These are phyloP conservation scores for Ophiosphaerella korrae DNA, from an alignment of 2,329 filamentous ascomycete genomes.

Conservation along the genomic window DNA sequence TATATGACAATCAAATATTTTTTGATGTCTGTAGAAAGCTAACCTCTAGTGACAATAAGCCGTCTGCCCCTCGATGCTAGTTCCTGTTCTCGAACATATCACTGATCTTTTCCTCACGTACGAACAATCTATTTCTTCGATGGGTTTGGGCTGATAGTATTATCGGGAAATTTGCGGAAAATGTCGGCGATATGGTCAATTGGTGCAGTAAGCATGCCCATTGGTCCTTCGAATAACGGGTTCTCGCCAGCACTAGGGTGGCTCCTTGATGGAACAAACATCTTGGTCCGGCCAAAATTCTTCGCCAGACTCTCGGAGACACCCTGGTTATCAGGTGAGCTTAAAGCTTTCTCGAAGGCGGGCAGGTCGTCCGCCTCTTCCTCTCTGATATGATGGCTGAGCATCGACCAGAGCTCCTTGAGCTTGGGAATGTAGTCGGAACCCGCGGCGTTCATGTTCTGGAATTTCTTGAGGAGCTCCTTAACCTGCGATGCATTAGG, in stretches of 20 bases:
- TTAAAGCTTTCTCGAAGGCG: slow-evolving; percentile 30
- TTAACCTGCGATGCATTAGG: slow-evolving; percentile 28
- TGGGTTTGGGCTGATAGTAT: slow-evolving; percentile 30
- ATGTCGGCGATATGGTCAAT: slow-evolving; percentile 62
- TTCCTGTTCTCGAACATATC: too few relatives aligned
- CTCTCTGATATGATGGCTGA: slow-evolving; percentile 38
- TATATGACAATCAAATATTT: too few relatives aligned
- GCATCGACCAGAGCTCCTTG: slow-evolving; percentile 25
- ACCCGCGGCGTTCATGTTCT: slow-evolving; percentile 31
- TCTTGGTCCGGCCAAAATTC: slow-evolving; percentile 38
- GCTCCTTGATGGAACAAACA: slow-evolving; percentile 35
- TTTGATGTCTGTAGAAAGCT: too few relatives aligned
- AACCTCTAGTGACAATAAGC: too few relatives aligned
- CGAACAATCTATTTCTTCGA: slow-evolving; percentile 34
- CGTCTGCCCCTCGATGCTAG: too few relatives aligned
- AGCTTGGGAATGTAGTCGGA: slow-evolving; percentile 31
- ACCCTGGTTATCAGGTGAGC: slow-evolving; percentile 13
- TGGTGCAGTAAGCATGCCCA: slow-evolving; percentile 61
- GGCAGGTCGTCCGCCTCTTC: slow-evolving; percentile 41
- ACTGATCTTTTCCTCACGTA: too few relatives aligned
- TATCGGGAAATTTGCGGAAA: slow-evolving; percentile 60
- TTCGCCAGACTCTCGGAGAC: slow-evolving; percentile 34
- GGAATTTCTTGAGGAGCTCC: slow-evolving; percentile 36
- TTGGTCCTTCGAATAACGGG: slow-evolving; percentile 62
- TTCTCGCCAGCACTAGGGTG: slow-evolving; percentile 51